A percentile compares a stretch with the other conserved stretches of the same genome.
Evolutionary conservation across 2,329 filamentous ascomycete genomes (phyloP).

Genomic region (Kalmusia sp.): DNA sequence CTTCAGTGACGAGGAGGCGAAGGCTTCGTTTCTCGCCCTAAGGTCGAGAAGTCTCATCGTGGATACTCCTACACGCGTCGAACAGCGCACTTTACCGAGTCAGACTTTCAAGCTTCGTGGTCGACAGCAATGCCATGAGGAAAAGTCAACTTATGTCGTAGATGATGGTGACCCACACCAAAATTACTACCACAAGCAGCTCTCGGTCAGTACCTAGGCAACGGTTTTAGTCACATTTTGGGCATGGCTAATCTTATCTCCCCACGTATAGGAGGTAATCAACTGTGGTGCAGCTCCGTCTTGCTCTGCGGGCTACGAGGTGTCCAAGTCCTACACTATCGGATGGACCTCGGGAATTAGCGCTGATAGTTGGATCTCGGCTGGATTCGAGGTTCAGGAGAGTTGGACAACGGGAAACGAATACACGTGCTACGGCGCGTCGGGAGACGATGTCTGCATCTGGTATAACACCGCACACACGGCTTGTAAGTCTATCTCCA

Average conservation of each 20-base stretch:
- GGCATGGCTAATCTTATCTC: not conserved
- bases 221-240: not conserved
- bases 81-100: not conserved
- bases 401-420: slow-evolving; percentile 1
- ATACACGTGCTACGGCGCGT: slow-evolving; percentile 6
- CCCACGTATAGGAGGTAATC: not conserved
- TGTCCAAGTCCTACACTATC: slow-evolving; percentile 7
- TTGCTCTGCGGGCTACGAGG: slow-evolving; percentile 3
- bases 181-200: slow-evolving; percentile 9
- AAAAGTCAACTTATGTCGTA: not conserved
- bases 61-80: not conserved
- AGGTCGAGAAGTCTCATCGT: not conserved
- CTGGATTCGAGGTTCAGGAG: slow-evolving; percentile 3
- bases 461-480: slow-evolving; percentile 15
- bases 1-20: slow-evolving; percentile 4
- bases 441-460: slow-evolving; percentile 5
- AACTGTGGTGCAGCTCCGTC: slow-evolving; percentile 3
- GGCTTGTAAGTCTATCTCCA: slow-evolving; percentile 9
- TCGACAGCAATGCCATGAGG: not conserved
- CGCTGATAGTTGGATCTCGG: not conserved
- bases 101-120: not conserved
- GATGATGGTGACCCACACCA: slow-evolving; percentile 10
- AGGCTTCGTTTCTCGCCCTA: not conserved
- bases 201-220: slow-evolving; percentile 1
- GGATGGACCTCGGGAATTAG: not conserved